Evolutionary conservation across 257 asterid genomes (phyloP), one percentile per base, ranked within the genome.

Genomic region (Solanum lignicaule): DNA sequence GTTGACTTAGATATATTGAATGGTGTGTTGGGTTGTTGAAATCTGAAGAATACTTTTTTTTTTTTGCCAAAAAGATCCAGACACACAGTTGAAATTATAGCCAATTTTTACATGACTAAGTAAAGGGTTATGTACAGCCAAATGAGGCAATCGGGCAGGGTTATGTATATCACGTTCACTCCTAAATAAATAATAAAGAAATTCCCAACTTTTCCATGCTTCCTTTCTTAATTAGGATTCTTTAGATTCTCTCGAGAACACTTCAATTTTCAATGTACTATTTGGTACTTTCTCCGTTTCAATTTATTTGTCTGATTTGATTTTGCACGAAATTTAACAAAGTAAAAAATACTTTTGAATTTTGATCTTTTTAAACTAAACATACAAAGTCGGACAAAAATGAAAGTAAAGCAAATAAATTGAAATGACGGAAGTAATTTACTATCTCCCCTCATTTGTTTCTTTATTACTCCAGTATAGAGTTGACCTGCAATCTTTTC

Each of bases 381-480:
- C 23, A 52, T 52, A 52, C 9, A 52, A 16, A 52, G 9, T 52
- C 9, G 1, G 1, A 16, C 0, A 13, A 46, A 46, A 46, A 46
- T 46, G 58, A 46, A 46, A 16, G 9, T 5, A 52, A 18, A 52
- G 0, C n/a, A 52, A 52, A 52, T 52, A 52, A 52, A 52, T 52
- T 52, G n/a, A 52, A 60, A 60, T 21, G 12, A 0, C 3, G 0
- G 0, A 5, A 52, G 23, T 52, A 52, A 5, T 52, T 52, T 15
- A 52, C 60, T 52, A 7, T 18, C 65, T 55, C 65, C 65, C n/a
- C n/a, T 55, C 65, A 2, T 55, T 55, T 18, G 65, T 55, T 55
- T 55, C 62, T 16, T 52, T 6, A 18, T 55, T 55, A 55, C 76
- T 29, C 39, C 23, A 29, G 23, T 15, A 31, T 15, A 69, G 76